Conservation (phyloP, 192 early-diverging fungal genomes). For the Cetraspora pellucida region DNA sequence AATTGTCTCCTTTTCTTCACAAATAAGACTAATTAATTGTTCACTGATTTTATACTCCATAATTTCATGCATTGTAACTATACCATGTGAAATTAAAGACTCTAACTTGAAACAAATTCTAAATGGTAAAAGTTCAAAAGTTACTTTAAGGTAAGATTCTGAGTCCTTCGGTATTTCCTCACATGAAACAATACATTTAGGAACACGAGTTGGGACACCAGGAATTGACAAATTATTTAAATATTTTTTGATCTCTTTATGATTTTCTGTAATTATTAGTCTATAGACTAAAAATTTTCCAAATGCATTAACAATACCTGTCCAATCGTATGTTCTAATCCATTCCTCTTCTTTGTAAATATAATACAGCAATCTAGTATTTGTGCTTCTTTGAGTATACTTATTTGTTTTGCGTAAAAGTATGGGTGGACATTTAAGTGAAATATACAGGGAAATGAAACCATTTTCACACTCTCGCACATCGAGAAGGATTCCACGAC, state of each 20-base stretch:
- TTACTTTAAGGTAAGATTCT: background rate
- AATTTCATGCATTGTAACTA: background rate
- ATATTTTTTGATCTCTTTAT: background rate
- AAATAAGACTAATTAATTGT: background rate
- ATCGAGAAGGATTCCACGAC: background rate
- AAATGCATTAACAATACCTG: background rate
- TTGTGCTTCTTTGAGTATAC: no score
- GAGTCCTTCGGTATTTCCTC: background rate
- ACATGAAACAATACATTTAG: background rate
- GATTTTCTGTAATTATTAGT: conserved; percentile 5
- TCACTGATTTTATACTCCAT: background rate
- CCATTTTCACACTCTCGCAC: background rate
- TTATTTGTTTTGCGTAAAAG: background rate
- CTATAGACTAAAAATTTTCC: conserved; percentile 11
- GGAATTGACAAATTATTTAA: background rate
- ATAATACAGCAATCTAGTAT: no score
- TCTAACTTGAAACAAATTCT: conserved; percentile 9
- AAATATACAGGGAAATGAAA: background rate
- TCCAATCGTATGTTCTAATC: conserved; percentile 19
- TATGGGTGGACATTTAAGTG: conserved; percentile 5
- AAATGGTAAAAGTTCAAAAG: background rate
- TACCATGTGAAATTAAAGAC: background rate
- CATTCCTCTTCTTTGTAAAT: background rate
- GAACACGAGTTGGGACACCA: background rate
- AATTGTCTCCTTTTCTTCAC: background rate